A percentile compares a stretch with the other conserved stretches of the same genome.
Evolutionary conservation across 2,329 filamentous ascomycete species (phyloP).

Genomic region (Pyrenophora tritici-repentis): DNA sequence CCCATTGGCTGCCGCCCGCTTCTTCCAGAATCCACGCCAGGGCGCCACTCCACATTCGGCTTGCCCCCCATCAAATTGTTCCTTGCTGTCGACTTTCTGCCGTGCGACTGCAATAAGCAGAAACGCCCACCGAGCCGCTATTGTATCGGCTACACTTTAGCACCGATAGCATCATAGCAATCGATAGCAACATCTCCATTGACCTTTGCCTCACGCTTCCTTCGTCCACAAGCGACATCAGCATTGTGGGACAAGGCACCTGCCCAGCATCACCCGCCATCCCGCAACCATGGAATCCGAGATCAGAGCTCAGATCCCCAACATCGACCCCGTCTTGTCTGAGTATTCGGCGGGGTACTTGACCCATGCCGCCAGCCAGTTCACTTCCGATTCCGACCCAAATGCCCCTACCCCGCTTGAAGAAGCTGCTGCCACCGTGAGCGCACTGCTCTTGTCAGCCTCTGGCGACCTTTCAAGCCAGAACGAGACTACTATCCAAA

Average conservation of each 20-base stretch:
- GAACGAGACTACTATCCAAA: conserved; percentile 77
- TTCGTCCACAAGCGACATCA: conserved; percentile 17
- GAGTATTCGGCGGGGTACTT: conserved; percentile 95
- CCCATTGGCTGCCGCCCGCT: conserved; percentile 28
- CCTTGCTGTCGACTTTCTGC: conserved; percentile 22
- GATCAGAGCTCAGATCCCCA: conserved; percentile 80
- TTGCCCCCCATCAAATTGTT: conserved; percentile 25
- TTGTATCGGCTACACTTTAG: conserved; percentile 13
- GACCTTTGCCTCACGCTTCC: conserved; percentile 23
- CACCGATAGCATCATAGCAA: conserved; percentile 1
- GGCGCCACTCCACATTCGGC: conserved; percentile 25
- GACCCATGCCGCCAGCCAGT: conserved; percentile 86
- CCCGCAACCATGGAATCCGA: conserved; percentile 75
- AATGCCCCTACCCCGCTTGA: conserved; percentile 74
- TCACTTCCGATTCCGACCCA: conserved; percentile 72
- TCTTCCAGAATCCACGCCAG: conserved; percentile 19
- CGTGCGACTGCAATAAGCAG: conserved; percentile 28
- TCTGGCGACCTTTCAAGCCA: conserved; percentile 76
- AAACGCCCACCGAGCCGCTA: conserved; percentile 27
- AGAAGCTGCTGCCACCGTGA: conserved; percentile 82
- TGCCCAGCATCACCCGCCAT: conserved; percentile 21
- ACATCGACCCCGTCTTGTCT: conserved; percentile 85
- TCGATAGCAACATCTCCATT: conserved; percentile 18
- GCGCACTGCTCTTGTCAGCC: conserved; percentile 90
- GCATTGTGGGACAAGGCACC: conserved; percentile 25